Conservation (phyloP, 495 filamentous ascomycete genomes). For the Penicillium arizonense region DNA sequence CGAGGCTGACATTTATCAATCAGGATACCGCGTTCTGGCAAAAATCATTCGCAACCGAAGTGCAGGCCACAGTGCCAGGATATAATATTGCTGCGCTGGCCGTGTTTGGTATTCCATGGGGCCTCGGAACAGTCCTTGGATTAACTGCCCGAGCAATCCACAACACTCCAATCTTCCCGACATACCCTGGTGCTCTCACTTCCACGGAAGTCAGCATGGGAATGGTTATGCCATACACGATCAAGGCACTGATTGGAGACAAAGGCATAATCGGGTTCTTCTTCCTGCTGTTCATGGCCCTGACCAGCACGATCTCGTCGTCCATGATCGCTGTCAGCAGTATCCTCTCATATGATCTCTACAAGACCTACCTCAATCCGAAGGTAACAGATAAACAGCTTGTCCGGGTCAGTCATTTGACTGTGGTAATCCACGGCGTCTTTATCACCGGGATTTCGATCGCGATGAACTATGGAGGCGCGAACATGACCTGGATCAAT, state of each 20-base stretch:
- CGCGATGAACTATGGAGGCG: constrained; percentile 37
- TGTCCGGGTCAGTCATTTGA: constrained; percentile 35
- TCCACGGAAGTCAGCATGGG: constrained; percentile 42
- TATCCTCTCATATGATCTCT: constrained; percentile 45
- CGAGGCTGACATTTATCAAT: neutral
- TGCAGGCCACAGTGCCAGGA: constrained; percentile 40
- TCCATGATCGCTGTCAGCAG: constrained; percentile 48
- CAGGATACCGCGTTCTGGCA: constrained; percentile 55
- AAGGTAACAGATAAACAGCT: constrained; percentile 33
- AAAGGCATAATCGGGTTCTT: constrained; percentile 49
- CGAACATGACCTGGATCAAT: constrained; percentile 42
- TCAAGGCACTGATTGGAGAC: constrained; percentile 50
- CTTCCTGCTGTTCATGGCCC: constrained; percentile 54
- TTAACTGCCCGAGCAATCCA: constrained; percentile 47
- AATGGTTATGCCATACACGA: constrained; percentile 45
- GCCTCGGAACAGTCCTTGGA: constrained; percentile 49
- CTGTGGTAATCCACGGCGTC: constrained; percentile 36
- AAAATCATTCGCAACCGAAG: constrained; percentile 47
- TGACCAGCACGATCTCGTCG: constrained; percentile 48
- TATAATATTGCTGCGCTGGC: constrained; percentile 45
- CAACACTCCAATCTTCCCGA: constrained; percentile 47
- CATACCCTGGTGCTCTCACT: constrained; percentile 47
- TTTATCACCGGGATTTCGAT: constrained; percentile 39
- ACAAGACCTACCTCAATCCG: constrained; percentile 55
- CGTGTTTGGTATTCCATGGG: constrained; percentile 50